phyloP scores from a whole-genome alignment of 2,329 filamentous ascomycete genomes.

The Trematosphaeria pertusa region DNA sequence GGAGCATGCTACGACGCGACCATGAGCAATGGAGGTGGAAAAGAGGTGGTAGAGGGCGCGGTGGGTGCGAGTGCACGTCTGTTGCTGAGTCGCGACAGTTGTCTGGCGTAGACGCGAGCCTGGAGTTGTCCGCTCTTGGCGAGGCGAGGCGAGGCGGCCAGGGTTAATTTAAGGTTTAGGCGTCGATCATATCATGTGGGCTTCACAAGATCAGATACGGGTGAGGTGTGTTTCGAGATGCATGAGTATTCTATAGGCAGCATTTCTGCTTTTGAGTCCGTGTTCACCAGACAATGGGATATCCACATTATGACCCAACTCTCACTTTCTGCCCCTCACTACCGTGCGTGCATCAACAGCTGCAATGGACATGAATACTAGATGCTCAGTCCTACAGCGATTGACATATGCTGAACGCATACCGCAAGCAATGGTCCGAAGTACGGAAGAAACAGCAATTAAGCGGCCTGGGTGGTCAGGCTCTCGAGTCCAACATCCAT shows the following conservation, averaged over 20 bases:
- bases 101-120: slow-evolving; percentile 41
- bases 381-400: too few species aligned
- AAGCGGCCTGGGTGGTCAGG: too few species aligned
- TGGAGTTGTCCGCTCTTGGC: slow-evolving; percentile 35
- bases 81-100: slow-evolving; percentile 34
- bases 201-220: not conserved
- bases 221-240: not conserved
- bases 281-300: not conserved
- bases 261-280: not conserved
- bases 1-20: slow-evolving; percentile 36
- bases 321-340: not conserved
- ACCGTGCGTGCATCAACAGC: not conserved
- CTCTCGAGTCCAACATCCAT: too few species aligned
- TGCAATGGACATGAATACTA: not conserved
- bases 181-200: slow-evolving; percentile 25
- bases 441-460: too few species aligned
- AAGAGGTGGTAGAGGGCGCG: too few species aligned
- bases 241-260: not conserved
- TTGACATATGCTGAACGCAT: too few species aligned
- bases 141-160: too few species aligned
- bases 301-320: not conserved
- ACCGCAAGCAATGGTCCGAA: too few species aligned
- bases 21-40: slow-evolving; percentile 22
- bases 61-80: slow-evolving; percentile 25
- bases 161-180: slow-evolving; percentile 41